Evolutionary conservation across 768 basidiomycete species (phyloP), one percentile per base, ranked within the genome.

Genomic region (Hygrophorus russula): DNA sequence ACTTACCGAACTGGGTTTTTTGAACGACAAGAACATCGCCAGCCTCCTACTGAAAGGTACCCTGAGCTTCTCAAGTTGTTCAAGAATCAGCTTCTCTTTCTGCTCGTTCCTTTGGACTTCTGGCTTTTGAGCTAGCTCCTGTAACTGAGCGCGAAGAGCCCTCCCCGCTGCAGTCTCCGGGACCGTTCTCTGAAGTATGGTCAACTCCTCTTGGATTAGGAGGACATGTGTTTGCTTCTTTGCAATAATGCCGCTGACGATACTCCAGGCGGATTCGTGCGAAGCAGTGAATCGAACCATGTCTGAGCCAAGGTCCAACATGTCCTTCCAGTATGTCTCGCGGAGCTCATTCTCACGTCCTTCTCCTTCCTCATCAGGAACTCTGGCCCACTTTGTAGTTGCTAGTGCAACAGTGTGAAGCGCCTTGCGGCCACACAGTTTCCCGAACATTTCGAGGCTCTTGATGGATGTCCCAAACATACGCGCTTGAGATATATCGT

Each of bases 361-460:
- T 29, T 4, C 20, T 39, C 51, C 45, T 6, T 36, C 30, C 28
- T 39, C 47, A n/a, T 11, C 18, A 39, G 42, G 36, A 34, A 68
- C 66, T 39, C 60, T 59, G 8, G 56, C 60, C 71, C 72, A 74
- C 64, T 66, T 73, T 6, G 65, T 74, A 40, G 73, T 72, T 33
- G 61, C 63, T 40, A 75, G 59, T 34, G 71, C 60, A 33, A 74
- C 70, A 42, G 72, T 69, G 44, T 62, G 61, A 46, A 70, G 61
- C 4, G 68, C 60, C 29, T 50, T 56, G 14, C 62, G 59, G 18
- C 73, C 74, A 46, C 73, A 73, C 12, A 75, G 60, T 41, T 68
- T 62, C 20, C 59, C 59, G 53, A 75, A 74, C 53, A 74, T 62
- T n/a, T 63, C 60, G 33, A 73, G 63, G 51, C 73, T 75, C 50